Percentiles rank a stretch among this genome's conserved stretches.
Conservation (phyloP, 2,329 filamentous ascomycete species). For the Aquanectria penicillioides region DNA sequence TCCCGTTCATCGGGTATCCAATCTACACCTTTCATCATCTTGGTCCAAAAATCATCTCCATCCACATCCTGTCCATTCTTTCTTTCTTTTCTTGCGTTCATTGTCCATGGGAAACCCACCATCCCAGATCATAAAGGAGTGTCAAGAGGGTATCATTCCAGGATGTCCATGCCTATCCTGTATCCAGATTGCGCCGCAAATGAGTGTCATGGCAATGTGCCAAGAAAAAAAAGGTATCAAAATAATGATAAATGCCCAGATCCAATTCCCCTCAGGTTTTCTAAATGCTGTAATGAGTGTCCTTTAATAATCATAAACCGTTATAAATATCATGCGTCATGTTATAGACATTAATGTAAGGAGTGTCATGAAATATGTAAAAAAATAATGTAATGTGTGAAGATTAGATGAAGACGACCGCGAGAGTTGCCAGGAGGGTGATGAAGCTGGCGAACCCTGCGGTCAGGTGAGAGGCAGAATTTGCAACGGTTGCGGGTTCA, state of each 20-base stretch:
- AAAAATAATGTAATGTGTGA: slow-evolving; percentile 10
- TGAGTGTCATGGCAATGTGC: slow-evolving; percentile 33
- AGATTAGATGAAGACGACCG: slow-evolving; percentile 35
- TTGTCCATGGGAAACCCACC: not conserved
- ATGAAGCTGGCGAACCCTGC: slow-evolving; percentile 29
- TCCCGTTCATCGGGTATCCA: not conserved
- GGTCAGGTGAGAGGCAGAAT: slow-evolving; percentile 30
- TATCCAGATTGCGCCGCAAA: slow-evolving; percentile 36
- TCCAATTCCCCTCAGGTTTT: slow-evolving; percentile 10
- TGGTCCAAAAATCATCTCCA: no score
- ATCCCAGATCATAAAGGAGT: slow-evolving; percentile 32
- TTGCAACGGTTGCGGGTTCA: slow-evolving; percentile 29
- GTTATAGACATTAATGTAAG: slow-evolving; percentile 34
- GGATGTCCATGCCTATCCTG: slow-evolving; percentile 27
- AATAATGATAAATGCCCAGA: slow-evolving; percentile 21
- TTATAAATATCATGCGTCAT: slow-evolving; percentile 26
- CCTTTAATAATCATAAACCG: slow-evolving; percentile 24
- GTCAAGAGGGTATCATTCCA: slow-evolving; percentile 38
- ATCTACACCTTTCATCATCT: not conserved
- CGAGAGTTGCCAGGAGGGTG: slow-evolving; percentile 34
- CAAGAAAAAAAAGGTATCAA: slow-evolving; percentile 23
- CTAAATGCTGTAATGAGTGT: slow-evolving; percentile 32
- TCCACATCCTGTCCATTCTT: no score
- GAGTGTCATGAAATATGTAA: slow-evolving; percentile 38
- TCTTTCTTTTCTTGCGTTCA: not conserved